These are phyloP conservation scores for Tolypocladium amazonense DNA, from an alignment of 2,329 filamentous ascomycete genomes.

Conservation along the genomic window DNA sequence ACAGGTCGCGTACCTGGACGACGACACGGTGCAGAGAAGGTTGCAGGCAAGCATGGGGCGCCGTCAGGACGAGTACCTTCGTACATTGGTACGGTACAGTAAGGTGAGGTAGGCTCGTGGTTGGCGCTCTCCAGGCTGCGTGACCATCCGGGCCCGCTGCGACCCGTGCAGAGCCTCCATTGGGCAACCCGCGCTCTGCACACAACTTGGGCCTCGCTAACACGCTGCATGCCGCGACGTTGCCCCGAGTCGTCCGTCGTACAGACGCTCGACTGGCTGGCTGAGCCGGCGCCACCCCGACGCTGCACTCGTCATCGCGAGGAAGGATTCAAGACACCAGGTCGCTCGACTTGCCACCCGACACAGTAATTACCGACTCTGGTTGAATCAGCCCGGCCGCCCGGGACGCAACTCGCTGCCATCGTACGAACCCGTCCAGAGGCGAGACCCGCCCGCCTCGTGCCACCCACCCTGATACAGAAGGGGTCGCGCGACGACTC, in stretches of 20 bases:
- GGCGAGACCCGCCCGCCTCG: background rate
- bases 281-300: background rate
- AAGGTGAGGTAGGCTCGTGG: no score
- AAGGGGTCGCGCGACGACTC: background rate
- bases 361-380: background rate
- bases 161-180: no score
- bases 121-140: no score
- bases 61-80: no score
- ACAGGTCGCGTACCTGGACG: no score
- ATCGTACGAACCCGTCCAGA: background rate
- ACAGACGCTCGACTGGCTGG: background rate
- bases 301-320: background rate
- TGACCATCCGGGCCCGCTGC: no score
- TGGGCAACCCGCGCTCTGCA: no score
- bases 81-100: no score
- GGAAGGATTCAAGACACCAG: background rate
- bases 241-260: background rate
- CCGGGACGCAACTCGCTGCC: background rate
- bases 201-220: no score
- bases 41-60: no score
- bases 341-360: no score
- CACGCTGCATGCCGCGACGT: background rate
- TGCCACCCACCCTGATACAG: background rate
- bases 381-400: background rate
- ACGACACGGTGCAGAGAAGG: background rate